A percentile compares a stretch with the other conserved stretches of the same genome.
Conservation (phyloP, 352 stramenopile species). For the Phytophthora europaea region DNA sequence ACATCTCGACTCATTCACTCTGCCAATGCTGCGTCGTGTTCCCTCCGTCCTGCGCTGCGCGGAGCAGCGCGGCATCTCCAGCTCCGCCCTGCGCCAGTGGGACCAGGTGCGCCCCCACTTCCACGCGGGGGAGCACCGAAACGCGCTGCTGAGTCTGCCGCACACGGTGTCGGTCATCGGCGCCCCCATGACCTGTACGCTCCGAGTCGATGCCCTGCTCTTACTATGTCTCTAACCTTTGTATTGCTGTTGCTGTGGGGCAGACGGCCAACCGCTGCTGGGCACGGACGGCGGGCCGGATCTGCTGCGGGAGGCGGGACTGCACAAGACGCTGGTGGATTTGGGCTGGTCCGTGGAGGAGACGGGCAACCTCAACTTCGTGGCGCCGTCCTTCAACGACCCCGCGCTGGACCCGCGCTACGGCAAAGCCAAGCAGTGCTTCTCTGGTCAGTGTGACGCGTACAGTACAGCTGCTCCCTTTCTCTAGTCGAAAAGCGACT, state of each 20-base stretch:
- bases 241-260: not conserved
- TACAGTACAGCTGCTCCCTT: not conserved
- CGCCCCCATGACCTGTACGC: constrained; percentile 89
- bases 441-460: constrained; percentile 46
- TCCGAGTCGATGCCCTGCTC: not conserved
- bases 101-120: constrained; percentile 73
- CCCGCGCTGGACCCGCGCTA: constrained; percentile 73
- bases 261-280: constrained; percentile 85
- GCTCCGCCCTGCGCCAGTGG: constrained; percentile 57
- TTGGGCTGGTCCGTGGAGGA: constrained; percentile 90
- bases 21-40: constrained; percentile 22
- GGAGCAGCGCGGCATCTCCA: constrained; percentile 61
- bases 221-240: constrained; percentile 1
- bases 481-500: not conserved
- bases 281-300: constrained; percentile 84
- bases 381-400: constrained; percentile 58
- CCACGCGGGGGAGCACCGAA: constrained; percentile 64
- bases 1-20: not conserved
- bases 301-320: constrained; percentile 75
- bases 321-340: constrained; percentile 84
- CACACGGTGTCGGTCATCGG: constrained; percentile 86
- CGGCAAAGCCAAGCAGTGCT: constrained; percentile 83
- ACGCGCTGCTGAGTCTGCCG: constrained; percentile 62
- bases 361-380: constrained; percentile 83
- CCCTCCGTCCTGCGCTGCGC: constrained; percentile 17